phyloP scores from a whole-genome alignment of 441 rosid species.

The Rhodomyrtus psidioides region DNA sequence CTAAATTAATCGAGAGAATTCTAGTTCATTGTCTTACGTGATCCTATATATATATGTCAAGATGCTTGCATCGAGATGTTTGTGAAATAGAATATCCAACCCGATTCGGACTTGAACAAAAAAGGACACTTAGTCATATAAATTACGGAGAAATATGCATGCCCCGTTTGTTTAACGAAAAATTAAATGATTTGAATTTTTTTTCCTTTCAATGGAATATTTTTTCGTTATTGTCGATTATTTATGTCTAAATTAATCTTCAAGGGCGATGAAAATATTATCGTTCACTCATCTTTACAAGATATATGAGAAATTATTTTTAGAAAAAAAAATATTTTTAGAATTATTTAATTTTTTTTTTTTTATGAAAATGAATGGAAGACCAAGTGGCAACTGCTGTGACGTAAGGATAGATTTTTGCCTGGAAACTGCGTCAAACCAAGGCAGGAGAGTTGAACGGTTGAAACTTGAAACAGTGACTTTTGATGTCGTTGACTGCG shows the following conservation, averaged over 20 bases:
- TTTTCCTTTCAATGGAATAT: too few species aligned
- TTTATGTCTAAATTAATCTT: too few species aligned
- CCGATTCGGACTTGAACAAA: background rate
- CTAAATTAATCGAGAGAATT: background rate
- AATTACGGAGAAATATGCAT: background rate
- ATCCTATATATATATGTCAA: background rate
- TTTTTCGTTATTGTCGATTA: too few species aligned
- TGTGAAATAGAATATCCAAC: background rate
- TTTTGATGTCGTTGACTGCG: background rate
- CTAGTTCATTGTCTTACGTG: background rate
- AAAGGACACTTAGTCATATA: too few species aligned
- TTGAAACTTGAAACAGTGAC: background rate
- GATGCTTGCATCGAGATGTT: background rate
- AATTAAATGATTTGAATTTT: fast-evolving
- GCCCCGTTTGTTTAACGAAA: background rate
- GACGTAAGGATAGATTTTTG: background rate
- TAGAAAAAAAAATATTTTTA: too few species aligned
- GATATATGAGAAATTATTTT: too few species aligned
- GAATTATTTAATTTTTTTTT: too few species aligned
- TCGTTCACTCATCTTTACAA: too few species aligned
- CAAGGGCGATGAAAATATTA: too few species aligned
- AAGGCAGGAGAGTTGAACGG: background rate
- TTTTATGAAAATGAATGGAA: too few species aligned
- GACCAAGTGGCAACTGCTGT: too few species aligned
- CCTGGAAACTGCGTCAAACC: background rate